phyloP scores from a whole-genome alignment of 352 stramenopile genomes.

The Phytophthora macrochlamydospora region DNA sequence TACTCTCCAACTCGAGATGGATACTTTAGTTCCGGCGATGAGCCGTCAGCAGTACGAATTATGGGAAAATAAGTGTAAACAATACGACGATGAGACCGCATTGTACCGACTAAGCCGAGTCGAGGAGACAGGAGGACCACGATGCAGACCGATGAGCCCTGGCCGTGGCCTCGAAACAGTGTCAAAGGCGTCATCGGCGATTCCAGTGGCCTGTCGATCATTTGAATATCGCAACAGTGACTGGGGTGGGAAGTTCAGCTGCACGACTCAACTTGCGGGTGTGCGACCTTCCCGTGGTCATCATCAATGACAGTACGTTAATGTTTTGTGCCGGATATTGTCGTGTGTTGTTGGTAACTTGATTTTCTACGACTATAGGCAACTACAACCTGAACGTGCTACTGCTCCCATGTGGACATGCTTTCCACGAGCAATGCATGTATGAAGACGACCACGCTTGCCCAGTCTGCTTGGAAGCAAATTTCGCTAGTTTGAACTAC shows the following conservation, averaged over 20 bases:
- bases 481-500: slow-evolving; percentile 55
- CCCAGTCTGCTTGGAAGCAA: slow-evolving; percentile 68
- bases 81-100: slow-evolving; percentile 49
- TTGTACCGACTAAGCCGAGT: slow-evolving; percentile 16
- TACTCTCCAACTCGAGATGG: slow-evolving; percentile 71
- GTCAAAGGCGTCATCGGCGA: slow-evolving; percentile 15
- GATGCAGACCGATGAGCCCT: slow-evolving; percentile 17
- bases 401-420: slow-evolving; percentile 81
- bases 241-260: slow-evolving; percentile 89
- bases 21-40: slow-evolving; percentile 41
- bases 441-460: slow-evolving; percentile 55
- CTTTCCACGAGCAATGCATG: slow-evolving; percentile 73
- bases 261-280: slow-evolving; percentile 74
- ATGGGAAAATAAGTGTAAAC: slow-evolving; percentile 60
- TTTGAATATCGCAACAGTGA: slow-evolving; percentile 89
- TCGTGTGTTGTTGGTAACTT: not conserved
- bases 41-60: slow-evolving; percentile 52
- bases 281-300: slow-evolving; percentile 83
- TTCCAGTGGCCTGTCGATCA: slow-evolving; percentile 40
- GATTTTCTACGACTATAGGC: slow-evolving; percentile 35
- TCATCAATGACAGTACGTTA: slow-evolving; percentile 72
- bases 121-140: slow-evolving; percentile 8
- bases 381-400: slow-evolving; percentile 79
- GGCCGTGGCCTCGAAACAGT: slow-evolving; percentile 5
- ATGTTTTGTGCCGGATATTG: slow-evolving; percentile 7